Evolutionary conservation across 2,329 filamentous ascomycete species (phyloP).

Genomic region (Pochonia chlamydosporia): DNA sequence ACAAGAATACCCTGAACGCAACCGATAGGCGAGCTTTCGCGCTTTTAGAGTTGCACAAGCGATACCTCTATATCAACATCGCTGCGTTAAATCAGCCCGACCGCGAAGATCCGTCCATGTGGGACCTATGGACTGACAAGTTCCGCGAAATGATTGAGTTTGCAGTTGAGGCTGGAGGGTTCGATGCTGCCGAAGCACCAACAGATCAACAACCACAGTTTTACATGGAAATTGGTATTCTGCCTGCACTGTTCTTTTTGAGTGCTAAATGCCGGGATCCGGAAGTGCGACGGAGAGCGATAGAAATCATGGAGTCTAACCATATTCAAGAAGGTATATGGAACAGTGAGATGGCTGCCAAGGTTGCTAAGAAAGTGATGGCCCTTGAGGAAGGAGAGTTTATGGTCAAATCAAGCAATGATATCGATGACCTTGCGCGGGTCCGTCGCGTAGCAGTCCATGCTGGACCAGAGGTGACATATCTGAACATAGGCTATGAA

Average conservation of each 20-base stretch:
- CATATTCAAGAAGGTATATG: conserved; percentile 7
- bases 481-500: conserved; percentile 6
- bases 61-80: conserved; percentile 7
- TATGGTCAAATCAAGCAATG: background rate
- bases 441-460: conserved; percentile 3
- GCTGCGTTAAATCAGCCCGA: conserved; percentile 3
- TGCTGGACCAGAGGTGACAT: conserved; percentile 1
- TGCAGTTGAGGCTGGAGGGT: background rate
- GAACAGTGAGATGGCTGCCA: conserved; percentile 6
- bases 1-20: background rate
- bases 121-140: conserved; percentile 6
- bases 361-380: conserved; percentile 4
- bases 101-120: conserved; percentile 5
- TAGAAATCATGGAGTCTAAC: conserved; percentile 3
- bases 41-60: conserved; percentile 5
- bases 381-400: conserved; percentile 2
- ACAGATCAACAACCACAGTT: conserved; percentile 1
- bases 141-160: conserved; percentile 7
- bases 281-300: conserved; percentile 3
- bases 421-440: background rate
- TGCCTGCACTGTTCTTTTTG: conserved; percentile 5
- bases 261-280: conserved; percentile 6
- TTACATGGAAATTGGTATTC: conserved; percentile 6
- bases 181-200: background rate
- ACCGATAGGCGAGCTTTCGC: conserved; percentile 4